These are phyloP conservation scores for Umbilicus rupestris DNA, from an alignment of 164 flowering plant genomes.

Conservation along the genomic window DNA sequence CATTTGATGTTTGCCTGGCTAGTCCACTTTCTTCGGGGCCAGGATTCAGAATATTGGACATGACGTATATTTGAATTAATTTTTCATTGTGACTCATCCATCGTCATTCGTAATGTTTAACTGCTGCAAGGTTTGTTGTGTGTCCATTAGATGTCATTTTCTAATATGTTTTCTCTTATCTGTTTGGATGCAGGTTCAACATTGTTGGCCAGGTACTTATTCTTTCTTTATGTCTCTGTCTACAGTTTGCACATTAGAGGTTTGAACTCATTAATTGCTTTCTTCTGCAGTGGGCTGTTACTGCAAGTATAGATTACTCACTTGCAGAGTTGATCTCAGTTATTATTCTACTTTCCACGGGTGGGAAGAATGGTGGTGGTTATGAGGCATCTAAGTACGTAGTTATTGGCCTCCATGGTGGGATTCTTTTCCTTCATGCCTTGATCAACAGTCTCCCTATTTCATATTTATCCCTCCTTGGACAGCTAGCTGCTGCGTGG, in stretches of 20 bases:
- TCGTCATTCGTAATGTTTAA: background rate
- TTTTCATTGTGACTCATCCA: too few relatives aligned
- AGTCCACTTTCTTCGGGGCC: background rate
- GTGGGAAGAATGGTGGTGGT: constrained; percentile 90
- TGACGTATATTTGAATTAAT: too few relatives aligned
- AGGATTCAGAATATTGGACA: background rate
- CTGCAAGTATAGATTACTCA: constrained; percentile 84
- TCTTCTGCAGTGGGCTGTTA: constrained; percentile 95
- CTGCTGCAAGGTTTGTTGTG: background rate
- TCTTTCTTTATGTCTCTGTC: background rate
- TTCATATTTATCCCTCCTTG: constrained; percentile 67
- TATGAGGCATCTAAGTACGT: constrained; percentile 71
- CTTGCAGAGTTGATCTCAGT: constrained; percentile 88
- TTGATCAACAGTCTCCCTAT: constrained; percentile 78
- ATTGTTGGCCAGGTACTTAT: constrained; percentile 90
- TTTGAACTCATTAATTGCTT: background rate
- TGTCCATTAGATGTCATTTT: background rate
- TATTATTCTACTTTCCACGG: constrained; percentile 84
- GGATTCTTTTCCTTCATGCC: constrained; percentile 64
- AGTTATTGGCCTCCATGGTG: constrained; percentile 64
- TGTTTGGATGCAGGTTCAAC: constrained; percentile 71
- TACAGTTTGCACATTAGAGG: background rate
- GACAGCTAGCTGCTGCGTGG: constrained; percentile 91
- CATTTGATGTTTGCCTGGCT: background rate
- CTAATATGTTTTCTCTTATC: constrained; percentile 1